Evolutionary conservation across 768 basidiomycete genomes (phyloP).

Genomic region (Lepiota venenata): DNA sequence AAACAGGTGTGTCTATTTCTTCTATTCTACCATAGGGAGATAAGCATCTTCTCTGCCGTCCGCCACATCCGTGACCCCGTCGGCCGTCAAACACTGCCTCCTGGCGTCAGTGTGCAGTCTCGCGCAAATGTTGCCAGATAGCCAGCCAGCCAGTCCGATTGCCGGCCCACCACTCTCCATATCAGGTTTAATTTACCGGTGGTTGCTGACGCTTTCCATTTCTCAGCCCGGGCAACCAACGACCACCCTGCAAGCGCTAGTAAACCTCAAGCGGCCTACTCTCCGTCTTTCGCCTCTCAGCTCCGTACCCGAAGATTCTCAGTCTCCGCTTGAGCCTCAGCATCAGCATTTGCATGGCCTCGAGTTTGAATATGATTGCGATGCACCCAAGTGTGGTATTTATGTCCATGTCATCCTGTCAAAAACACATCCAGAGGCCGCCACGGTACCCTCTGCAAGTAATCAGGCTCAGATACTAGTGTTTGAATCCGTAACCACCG

Average conservation of each 20-base stretch:
- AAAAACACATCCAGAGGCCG: constrained; percentile 57
- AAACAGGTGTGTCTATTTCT: constrained; percentile 65
- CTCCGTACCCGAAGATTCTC: constrained; percentile 39
- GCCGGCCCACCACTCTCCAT: no score
- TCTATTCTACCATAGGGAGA: constrained; percentile 4
- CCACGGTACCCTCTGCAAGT: constrained; percentile 27
- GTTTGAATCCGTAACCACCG: constrained; percentile 66
- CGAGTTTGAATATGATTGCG: constrained; percentile 92
- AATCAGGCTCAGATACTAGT: constrained; percentile 48
- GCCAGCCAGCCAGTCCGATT: no score
- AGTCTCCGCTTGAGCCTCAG: constrained; percentile 35
- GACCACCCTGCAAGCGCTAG: constrained; percentile 90
- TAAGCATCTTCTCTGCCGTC: not conserved
- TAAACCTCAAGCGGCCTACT: constrained; percentile 91
- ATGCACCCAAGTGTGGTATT: constrained; percentile 80
- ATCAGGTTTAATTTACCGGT: not conserved
- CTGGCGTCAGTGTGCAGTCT: no score
- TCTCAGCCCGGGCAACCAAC: constrained; percentile 74
- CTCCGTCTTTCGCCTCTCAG: constrained; percentile 71
- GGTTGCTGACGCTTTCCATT: not conserved
- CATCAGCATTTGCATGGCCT: constrained; percentile 69
- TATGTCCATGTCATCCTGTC: constrained; percentile 74
- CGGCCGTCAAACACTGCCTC: not conserved
- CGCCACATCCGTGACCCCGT: not conserved
- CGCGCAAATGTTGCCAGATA: no score